Base-by-base conservation (phyloP, 495 filamentous ascomycete genomes). In the Neurospora sp. region DNA sequence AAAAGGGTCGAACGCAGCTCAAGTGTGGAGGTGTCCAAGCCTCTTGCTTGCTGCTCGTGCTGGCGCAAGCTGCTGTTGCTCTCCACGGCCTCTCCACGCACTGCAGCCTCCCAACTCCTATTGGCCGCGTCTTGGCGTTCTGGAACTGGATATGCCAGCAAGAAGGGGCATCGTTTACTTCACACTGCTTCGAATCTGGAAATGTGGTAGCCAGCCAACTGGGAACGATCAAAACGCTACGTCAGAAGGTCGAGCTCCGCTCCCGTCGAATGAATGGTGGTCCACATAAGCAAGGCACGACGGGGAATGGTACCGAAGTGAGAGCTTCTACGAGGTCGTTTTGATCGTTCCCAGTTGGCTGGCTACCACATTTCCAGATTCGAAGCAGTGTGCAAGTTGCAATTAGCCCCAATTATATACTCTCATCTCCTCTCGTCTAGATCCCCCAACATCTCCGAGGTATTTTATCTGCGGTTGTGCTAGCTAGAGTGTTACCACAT, bases 221-320 rank as follows among this genome's bases (percentile, higher is more conserved):
- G 54, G 54, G 54, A 37, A 54, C 21, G 70, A 71, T 66, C 48
- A 69, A 62, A 62, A 72, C 48, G 71, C 71, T 72, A 72, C 71
- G 71, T 72, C 71, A 72, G 71, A 72, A 66, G 54, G 54, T 66
- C 54, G 31, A 66, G 54, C 54, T 66, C 54, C 54, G 54, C 54
- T 19, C 54, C 24, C 28, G 28, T 66, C 54, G 54, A 66, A 66
- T 66, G 54, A 66, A 59, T 28, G 24, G 48, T 28, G 54, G 54
- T 19, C 54, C 54, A 66, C 48, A 59, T 28, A 66, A 31, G 54
- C 54, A 31, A 66, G 28, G 48, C 48, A 31, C 24, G 48, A 21
- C 48, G 48, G 48, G 21, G 48, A 59, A 15, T 62, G 28, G 28
- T 66, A 66, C 28, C 54, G 54, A 66, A 66, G 54, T 66, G 54